Evolutionary conservation across 768 basidiomycete species (phyloP), one percentile per base, ranked within the genome.

Genomic region (Lactarius sanguifluus): DNA sequence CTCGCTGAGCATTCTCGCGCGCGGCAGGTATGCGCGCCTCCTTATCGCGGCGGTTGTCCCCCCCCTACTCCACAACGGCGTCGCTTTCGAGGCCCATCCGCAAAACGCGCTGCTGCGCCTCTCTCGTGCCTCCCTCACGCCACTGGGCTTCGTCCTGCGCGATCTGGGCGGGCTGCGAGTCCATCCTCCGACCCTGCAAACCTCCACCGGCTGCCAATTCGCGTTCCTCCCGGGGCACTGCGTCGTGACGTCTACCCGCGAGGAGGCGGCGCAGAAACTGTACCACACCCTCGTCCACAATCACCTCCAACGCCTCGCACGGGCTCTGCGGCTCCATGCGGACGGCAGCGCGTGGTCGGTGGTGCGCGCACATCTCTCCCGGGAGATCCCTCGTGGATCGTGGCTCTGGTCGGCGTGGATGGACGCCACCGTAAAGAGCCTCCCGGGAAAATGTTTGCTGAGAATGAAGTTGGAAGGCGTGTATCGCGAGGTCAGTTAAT

Each of bases 211-310:
- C 36, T 77, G 80, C 18, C 75, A 82, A 64, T 85, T 85, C 71
- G 74, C 80, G 41, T 85, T 85, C 72, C 76, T 85, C 50, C 81
- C 82, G 10, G 79, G 78, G 2, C 84, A 86, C 73, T 84, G 82
- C 70, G 78, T 86, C 59, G 79, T 79, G 18, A 82, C 83, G 0
- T 69, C 74, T 41, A 79, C 81, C 1, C 67, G 82, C 23, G 80
- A 82, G 66, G 84, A 85, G 64, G 81, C 79, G 1, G 85, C 81
- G 59, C 80, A 82, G 12, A 85, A 84, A 68, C 82, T 86, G 71
- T 85, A 86, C 69, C 84, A 86, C 72, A 86, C 84, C 1, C 81
- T 85, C 59, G 76, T 86, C 20, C 84, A 86, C 72, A 85, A 84
- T 73, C 85, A 86, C 66, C 75, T 86, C 25, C 85, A 86, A 72